Base-by-base conservation (phyloP, 2,329 filamentous ascomycete genomes). In the Ascochyta clinopodiicola region DNA sequence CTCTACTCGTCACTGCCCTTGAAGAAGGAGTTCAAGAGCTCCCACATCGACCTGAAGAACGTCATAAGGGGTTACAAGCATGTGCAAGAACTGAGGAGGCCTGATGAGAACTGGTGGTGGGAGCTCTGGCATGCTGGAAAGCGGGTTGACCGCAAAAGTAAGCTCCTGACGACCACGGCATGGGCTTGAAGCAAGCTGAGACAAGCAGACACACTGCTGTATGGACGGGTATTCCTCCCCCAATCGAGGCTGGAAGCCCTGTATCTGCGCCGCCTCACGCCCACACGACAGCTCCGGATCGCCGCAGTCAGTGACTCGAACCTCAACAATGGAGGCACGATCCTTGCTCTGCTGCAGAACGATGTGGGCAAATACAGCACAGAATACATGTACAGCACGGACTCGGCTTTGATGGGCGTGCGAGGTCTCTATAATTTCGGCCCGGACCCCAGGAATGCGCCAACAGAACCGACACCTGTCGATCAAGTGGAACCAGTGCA, bases 351-450 rank as follows among this genome's bases (percentile, higher is more conserved):
- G 60, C 80, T 90, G 59, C 89, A 92, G 71, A 93, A 94, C 67
- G 92, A 98, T 74, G 85, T 87, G 19, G 92, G 92, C 24, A 91
- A 90, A 67, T 98, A 94, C 76, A 92, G 89, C 51, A 84, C 94
- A 0, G 95, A 99, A 71, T 94, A 92, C 22, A 82, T 99, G 22
- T 94, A 92, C 61, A 96, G 92, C 44, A 96, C 94, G 0, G 95
- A 98, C 69, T 96, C 93, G 27, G 91, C 92, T 0, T 81, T 99
- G 9, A 82, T 99, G 63, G 95, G 95, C 13, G 79, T 96, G 58
- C 85, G 94, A 24, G 95, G 92, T 0, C 81, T 99, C 0, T 99
- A 96, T 81, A 98, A 99, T 74, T 98, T 96, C 72, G 94, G 94
- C 13, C 84, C 87, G 17, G 89, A 94, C 61, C 84, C 85, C 8